Evolutionary conservation across 306 rosid genomes (phyloP).

Genomic region (Dalbergia cochinchinensis): DNA sequence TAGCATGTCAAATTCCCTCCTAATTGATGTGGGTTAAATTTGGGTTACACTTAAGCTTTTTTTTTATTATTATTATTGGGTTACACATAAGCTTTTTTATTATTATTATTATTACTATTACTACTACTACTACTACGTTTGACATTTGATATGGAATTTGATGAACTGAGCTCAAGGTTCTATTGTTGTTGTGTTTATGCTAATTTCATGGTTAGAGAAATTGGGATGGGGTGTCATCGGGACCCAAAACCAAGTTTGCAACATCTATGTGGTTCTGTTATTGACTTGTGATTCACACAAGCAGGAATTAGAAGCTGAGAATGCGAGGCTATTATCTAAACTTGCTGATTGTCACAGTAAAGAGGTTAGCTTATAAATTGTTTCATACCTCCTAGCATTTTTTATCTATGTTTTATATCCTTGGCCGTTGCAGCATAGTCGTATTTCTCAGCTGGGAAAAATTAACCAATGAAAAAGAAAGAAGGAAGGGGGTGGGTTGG

Average conservation of each 20-base stretch:
- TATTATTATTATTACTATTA: no score
- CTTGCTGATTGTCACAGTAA: slow-evolving; percentile 60
- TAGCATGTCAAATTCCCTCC: not conserved
- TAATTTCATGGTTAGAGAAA: not conserved
- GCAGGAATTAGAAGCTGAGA: slow-evolving; percentile 79
- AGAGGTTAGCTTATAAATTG: slow-evolving; percentile 57
- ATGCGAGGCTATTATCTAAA: slow-evolving; percentile 64
- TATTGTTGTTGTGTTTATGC: slow-evolving; percentile 5
- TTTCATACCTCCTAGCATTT: slow-evolving; percentile 8
- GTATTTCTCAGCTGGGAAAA: slow-evolving; percentile 1
- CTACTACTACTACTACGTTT: not conserved
- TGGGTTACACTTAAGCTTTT: no score
- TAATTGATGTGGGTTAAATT: not conserved
- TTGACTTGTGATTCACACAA: slow-evolving; percentile 31
- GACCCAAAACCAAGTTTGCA: not conserved
- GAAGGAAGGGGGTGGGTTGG: not conserved
- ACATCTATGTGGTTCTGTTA: slow-evolving; percentile 13
- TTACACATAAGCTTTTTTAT: not conserved
- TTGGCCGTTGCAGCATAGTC: not conserved
- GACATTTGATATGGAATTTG: not conserved
- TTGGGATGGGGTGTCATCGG: not conserved
- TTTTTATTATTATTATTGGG: no score
- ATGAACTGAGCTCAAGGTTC: slow-evolving; percentile 5
- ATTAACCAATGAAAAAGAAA: slow-evolving; percentile 14
- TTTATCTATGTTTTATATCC: slow-evolving; percentile 14